These are phyloP conservation scores for Zygotorulaspora chibaensis DNA, from an alignment of 805 yeast genomes.

Conservation along the genomic window DNA sequence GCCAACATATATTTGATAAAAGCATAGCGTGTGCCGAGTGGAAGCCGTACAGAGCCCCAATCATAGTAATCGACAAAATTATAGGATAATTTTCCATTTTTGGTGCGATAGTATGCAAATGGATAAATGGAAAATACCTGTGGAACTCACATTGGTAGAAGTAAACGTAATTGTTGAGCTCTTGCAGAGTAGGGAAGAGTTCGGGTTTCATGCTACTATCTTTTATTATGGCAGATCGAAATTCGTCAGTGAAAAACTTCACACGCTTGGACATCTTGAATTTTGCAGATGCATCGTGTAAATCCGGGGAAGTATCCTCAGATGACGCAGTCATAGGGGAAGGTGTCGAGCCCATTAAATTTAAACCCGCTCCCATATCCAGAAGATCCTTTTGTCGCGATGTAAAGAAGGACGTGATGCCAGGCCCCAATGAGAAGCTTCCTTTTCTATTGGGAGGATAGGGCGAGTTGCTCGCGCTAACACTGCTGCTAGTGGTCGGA, in stretches of 20 bases:
- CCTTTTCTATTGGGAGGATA: constrained; percentile 4
- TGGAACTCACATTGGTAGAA: constrained; percentile 75
- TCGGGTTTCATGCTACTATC: constrained; percentile 50
- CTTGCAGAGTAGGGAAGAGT: constrained; percentile 71
- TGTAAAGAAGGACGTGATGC: constrained; percentile 50
- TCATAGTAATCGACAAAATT: constrained; percentile 73
- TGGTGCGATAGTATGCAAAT: constrained; percentile 55
- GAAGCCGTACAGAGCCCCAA: constrained; percentile 84
- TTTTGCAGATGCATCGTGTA: constrained; percentile 10
- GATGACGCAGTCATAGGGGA: constrained; percentile 11
- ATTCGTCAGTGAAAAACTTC: constrained; percentile 44
- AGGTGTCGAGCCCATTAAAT: constrained; percentile 7
- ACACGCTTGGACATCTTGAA: constrained; percentile 11
- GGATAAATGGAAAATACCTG: constrained; percentile 79
- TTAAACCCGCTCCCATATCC: constrained; percentile 37
- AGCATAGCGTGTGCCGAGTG: constrained; percentile 73
- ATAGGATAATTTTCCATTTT: constrained; percentile 58
- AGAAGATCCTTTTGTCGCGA: constrained; percentile 64
- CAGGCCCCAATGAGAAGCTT: constrained; percentile 14
- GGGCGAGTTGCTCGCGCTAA: constrained; percentile 4
- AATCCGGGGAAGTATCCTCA: constrained; percentile 6
- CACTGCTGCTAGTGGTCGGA: constrained; percentile 14
- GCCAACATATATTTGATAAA: constrained; percentile 62
- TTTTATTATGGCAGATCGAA: constrained; percentile 50
- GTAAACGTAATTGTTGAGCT: constrained; percentile 70